phyloP scores from a whole-genome alignment of 495 filamentous ascomycete genomes.

The Penicillium silybi region DNA sequence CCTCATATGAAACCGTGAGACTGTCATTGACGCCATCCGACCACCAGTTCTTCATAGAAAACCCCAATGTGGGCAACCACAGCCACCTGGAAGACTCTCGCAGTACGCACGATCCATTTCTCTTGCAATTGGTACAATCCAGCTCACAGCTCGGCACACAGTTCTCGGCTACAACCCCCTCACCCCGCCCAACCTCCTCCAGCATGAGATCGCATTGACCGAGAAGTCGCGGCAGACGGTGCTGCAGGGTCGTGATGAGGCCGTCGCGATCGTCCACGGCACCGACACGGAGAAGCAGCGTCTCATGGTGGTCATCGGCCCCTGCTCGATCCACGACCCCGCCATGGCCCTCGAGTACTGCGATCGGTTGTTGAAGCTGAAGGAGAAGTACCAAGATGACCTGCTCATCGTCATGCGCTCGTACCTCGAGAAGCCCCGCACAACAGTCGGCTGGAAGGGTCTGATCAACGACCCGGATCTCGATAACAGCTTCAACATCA shows the following conservation, averaged over 20 bases:
- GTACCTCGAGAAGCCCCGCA: slow-evolving; percentile 98
- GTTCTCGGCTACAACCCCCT: slow-evolving; percentile 91
- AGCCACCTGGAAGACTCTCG: slow-evolving; percentile 82
- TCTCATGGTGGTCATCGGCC: slow-evolving; percentile 88
- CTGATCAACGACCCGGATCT: slow-evolving; percentile 99
- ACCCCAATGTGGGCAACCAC: slow-evolving; percentile 82
- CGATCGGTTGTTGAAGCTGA: slow-evolving; percentile 72
- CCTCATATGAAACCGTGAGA: slow-evolving; percentile 7
- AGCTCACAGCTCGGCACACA: slow-evolving; percentile 28
- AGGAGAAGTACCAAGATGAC: slow-evolving; percentile 86
- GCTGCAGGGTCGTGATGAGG: slow-evolving; percentile 73
- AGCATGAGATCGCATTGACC: slow-evolving; percentile 88
- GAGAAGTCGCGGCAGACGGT: slow-evolving; percentile 74
- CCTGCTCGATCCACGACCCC: slow-evolving; percentile 97
- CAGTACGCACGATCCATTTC: slow-evolving; percentile 51
- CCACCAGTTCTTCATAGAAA: slow-evolving; percentile 77
- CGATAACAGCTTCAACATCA: slow-evolving; percentile 98
- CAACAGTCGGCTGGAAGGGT: slow-evolving; percentile 98
- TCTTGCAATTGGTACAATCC: not conserved
- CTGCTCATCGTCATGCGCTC: slow-evolving; percentile 95
- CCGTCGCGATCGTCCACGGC: slow-evolving; percentile 74
- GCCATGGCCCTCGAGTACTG: slow-evolving; percentile 91
- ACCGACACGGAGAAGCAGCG: slow-evolving; percentile 66
- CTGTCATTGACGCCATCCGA: slow-evolving; percentile 7
- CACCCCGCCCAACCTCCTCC: slow-evolving; percentile 88